A percentile compares a stretch with the other conserved stretches of the same genome.
Evolutionary conservation across 352 stramenopile genomes (phyloP).

Genomic region (Phytophthora europaea): DNA sequence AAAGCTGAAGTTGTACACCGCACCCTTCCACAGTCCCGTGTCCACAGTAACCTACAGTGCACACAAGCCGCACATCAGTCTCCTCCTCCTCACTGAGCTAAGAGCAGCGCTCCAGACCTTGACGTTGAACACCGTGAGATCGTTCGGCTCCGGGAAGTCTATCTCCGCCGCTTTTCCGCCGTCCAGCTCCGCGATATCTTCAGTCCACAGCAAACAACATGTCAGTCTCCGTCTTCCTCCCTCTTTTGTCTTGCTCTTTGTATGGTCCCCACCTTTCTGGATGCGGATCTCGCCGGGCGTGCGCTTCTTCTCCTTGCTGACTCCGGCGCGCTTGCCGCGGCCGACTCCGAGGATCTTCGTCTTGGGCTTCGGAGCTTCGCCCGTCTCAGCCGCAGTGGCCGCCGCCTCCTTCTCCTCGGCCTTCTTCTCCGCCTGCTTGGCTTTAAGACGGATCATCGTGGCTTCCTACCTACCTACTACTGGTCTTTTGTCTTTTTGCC

Average conservation of each 20-base stretch:
- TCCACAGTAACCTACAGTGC: constrained; percentile 89
- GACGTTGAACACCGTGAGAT: constrained; percentile 95
- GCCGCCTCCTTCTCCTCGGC: constrained; percentile 72
- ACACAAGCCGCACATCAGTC: neutral
- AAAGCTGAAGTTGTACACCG: constrained; percentile 98
- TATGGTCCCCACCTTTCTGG: constrained; percentile 93
- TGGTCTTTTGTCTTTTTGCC: constrained; percentile 31
- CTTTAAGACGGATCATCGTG: constrained; percentile 84
- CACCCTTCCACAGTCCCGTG: constrained; percentile 97
- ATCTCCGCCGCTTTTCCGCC: constrained; percentile 96
- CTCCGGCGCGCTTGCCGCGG: constrained; percentile 72
- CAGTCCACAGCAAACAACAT: neutral
- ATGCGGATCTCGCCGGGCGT: constrained; percentile 98
- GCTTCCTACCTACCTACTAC: too few relatives aligned
- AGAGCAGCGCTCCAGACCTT: constrained; percentile 45
- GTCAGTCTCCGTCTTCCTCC: neutral
- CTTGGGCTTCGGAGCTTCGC: constrained; percentile 66
- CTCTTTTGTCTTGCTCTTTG: neutral
- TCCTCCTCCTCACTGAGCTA: neutral
- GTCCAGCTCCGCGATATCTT: constrained; percentile 98
- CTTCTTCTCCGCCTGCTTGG: constrained; percentile 90
- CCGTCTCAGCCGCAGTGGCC: constrained; percentile 32
- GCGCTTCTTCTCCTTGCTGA: constrained; percentile 92
- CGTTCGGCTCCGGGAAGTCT: constrained; percentile 97
- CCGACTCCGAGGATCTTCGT: constrained; percentile 88